phyloP scores from a whole-genome alignment of 192 early-diverging fungal species.

The Coemansia sp. region DNA sequence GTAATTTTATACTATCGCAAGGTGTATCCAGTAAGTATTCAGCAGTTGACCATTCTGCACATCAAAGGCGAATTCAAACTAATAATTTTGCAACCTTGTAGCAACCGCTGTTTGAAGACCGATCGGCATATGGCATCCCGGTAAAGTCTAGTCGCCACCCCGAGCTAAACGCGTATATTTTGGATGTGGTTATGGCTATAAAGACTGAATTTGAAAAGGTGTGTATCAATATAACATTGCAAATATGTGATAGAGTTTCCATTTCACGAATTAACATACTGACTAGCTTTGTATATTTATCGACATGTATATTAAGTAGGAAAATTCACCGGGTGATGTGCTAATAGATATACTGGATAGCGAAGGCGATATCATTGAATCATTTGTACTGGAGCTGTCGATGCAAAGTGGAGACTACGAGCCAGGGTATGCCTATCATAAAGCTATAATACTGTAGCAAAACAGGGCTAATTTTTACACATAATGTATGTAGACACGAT shows the following conservation, averaged over 20 bases:
- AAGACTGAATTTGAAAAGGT: conserved; percentile 45
- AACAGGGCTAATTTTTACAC: background rate
- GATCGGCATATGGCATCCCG: conserved; percentile 50
- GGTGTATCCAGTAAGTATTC: conserved; percentile 43
- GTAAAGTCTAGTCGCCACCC: conserved; percentile 57
- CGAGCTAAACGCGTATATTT: conserved; percentile 54
- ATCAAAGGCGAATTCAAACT: background rate
- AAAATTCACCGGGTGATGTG: conserved; percentile 19
- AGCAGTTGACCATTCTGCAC: background rate
- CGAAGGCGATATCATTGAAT: conserved; percentile 20
- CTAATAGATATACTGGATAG: conserved; percentile 35
- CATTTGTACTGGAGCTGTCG: conserved; percentile 41
- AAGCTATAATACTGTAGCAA: background rate
- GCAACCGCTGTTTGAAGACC: conserved; percentile 48
- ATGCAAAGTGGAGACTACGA: conserved; percentile 21
- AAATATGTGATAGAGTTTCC: too few relatives aligned
- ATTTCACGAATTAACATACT: too few relatives aligned
- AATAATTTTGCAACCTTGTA: conserved; percentile 2
- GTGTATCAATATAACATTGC: conserved; percentile 1
- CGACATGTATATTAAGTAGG: conserved; percentile 9
- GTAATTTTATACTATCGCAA: conserved; percentile 25
- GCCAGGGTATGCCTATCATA: background rate
- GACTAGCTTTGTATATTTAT: background rate
- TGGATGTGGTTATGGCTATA: conserved; percentile 40
- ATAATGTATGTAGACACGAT: conserved; percentile 11